Base-by-base conservation (phyloP, 2,329 filamentous ascomycete genomes). In the Colletotrichum godetiae region DNA sequence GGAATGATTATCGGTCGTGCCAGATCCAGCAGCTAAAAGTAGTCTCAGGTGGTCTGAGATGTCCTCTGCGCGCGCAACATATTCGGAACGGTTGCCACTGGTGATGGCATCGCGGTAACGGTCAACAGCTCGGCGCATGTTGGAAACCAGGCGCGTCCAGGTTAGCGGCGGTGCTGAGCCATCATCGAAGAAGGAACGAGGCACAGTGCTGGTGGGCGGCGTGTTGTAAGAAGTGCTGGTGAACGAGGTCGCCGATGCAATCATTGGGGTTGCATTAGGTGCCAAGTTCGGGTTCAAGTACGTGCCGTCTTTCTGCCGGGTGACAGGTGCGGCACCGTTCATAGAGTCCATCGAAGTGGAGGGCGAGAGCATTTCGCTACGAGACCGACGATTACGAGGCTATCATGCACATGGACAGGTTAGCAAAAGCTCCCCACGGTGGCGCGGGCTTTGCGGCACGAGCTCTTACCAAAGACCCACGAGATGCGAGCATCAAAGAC, bases 1-100 rank as follows among this genome's bases (percentile, higher is more conserved):
- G 24, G 97, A 98, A 82, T 99, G 97, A 80, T 99, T 99, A 83
- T 99, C 97, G 0, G 97, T 99, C 1, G 97, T 99, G 68, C 96
- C 95, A 42, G 97, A 99, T 10, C 95, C 97, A 68, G 97, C 97
- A 35, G 95, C 95, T n/a, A 99, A 90, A 8, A 99, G 90, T 76
- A 98, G 88, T 68, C 97, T 93, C 69, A 99, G 87, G 81, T 99
- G 96, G 81, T 99, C 97, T 5, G 97, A 98, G 65, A 99, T 98
- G 80, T 99, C 96, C 83, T 99, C 97, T n/a, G 97, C 97, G 75
- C 94, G 91, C 71, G 93, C 92, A 31, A 98, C 97, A 82, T 97
- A 98, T 80, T 98, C 95, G 2, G 95, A 94, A 31, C 95, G 92
- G 79, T 93, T 92, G 75, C 92, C 93, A 78, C 92, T 93, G 75